These are phyloP conservation scores for Penicillium sp. DNA, from an alignment of 2,329 filamentous ascomycete species.

Conservation along the genomic window DNA sequence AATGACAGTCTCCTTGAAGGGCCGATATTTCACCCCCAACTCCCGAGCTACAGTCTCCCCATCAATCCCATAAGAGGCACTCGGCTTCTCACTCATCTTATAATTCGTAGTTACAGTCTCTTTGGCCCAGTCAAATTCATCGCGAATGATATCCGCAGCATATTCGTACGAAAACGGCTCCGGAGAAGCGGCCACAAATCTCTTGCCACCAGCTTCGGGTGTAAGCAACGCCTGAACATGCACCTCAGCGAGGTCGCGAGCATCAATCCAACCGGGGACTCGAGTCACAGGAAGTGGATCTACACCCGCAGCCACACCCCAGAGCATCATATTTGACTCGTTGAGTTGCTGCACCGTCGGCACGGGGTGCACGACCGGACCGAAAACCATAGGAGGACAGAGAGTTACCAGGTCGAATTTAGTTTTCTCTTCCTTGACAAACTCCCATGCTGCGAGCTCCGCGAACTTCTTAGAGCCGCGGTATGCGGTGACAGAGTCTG, in stretches of 20 bases:
- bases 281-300: slow-evolving; percentile 37
- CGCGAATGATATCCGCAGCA: slow-evolving; percentile 44
- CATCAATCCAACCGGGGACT: slow-evolving; percentile 44
- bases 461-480: slow-evolving; percentile 35
- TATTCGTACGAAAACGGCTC: slow-evolving; percentile 49
- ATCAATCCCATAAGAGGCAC: slow-evolving; percentile 41
- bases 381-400: slow-evolving; percentile 48
- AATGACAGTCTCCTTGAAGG: slow-evolving; percentile 17
- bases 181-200: slow-evolving; percentile 42
- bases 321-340: slow-evolving; percentile 45
- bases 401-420: slow-evolving; percentile 43
- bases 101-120: slow-evolving; percentile 34
- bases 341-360: slow-evolving; percentile 37
- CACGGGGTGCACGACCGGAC: slow-evolving; percentile 45
- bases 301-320: slow-evolving; percentile 40
- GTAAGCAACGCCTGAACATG: slow-evolving; percentile 45
- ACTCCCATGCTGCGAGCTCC: slow-evolving; percentile 31
- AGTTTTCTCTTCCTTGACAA: slow-evolving; percentile 31
- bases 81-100: slow-evolving; percentile 34
- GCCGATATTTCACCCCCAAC: slow-evolving; percentile 39
- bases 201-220: slow-evolving; percentile 31
- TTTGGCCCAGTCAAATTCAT: slow-evolving; percentile 41
- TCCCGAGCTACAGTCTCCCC: slow-evolving; percentile 42
- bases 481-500: slow-evolving; percentile 29
- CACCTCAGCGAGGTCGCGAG: slow-evolving; percentile 46